Conservation (phyloP, 495 filamentous ascomycete species). For the Aspergillus biplanus region DNA sequence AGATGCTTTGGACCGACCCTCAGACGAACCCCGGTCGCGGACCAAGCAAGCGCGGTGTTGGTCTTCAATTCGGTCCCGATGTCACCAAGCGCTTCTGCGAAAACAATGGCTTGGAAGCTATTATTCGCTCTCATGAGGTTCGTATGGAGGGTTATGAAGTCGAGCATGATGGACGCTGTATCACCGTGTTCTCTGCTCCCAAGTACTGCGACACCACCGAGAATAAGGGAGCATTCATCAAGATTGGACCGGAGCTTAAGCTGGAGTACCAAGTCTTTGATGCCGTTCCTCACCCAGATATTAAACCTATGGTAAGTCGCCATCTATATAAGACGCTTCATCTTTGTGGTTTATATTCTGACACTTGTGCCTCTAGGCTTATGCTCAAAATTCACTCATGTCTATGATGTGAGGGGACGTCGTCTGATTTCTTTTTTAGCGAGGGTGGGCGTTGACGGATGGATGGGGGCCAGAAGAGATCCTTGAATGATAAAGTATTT, state of each 20-base stretch:
- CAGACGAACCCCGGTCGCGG: conserved; percentile 83
- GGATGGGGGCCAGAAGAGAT: background rate
- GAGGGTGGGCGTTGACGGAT: conserved; percentile 20
- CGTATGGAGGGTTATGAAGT: conserved; percentile 98
- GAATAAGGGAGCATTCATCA: conserved; percentile 99
- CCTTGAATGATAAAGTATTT: conserved; percentile 10
- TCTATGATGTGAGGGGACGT: conserved; percentile 55
- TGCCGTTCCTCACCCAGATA: conserved; percentile 92
- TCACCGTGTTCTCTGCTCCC: conserved; percentile 99
- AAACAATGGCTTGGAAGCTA: conserved; percentile 87
- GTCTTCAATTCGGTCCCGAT: conserved; percentile 95
- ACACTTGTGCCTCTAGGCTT: conserved; percentile 57
- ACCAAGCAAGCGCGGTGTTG: conserved; percentile 95
- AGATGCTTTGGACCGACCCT: conserved; percentile 99
- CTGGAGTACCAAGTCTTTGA: conserved; percentile 91
- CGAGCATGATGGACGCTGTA: conserved; percentile 94
- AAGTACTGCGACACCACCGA: conserved; percentile 97
- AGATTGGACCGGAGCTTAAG: conserved; percentile 90
- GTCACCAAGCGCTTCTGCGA: conserved; percentile 98
- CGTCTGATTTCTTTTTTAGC: conserved; percentile 25
- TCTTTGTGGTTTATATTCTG: background rate
- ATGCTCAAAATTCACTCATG: conserved; percentile 79
- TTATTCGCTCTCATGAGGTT: conserved; percentile 97
- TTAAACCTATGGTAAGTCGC: conserved; percentile 84
- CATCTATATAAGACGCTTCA: background rate